Evolutionary conservation across 2,329 filamentous ascomycete genomes (phyloP).

Genomic region (Penicillium sclerotigenum): DNA sequence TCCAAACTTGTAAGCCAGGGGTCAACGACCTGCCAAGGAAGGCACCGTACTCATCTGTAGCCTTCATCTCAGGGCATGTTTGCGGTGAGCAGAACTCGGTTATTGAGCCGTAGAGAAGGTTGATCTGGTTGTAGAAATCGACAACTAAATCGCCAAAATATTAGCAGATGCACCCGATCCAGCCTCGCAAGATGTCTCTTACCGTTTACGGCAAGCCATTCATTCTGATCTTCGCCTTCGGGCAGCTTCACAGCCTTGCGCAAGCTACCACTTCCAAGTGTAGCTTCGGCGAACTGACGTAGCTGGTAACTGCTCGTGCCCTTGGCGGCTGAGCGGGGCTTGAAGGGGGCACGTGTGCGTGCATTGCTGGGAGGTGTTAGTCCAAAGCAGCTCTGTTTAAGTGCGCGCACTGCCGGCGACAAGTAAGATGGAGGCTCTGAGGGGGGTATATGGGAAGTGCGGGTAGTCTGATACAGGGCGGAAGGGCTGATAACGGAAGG

Average conservation of each 20-base stretch:
- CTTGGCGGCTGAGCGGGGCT: conserved; percentile 77
- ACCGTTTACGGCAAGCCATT: conserved; percentile 98
- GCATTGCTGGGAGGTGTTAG: conserved; percentile 65
- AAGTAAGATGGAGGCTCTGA: conserved; percentile 36
- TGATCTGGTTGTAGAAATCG: conserved; percentile 99
- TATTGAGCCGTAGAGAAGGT: conserved; percentile 95
- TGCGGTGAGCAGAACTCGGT: conserved; percentile 98
- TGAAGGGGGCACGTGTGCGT: conserved; percentile 85
- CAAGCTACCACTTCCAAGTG: conserved; percentile 87
- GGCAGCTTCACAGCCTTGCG: conserved; percentile 95
- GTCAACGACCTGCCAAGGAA: not conserved
- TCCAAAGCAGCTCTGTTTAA: conserved; percentile 40
- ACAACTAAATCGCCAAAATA: conserved; percentile 65
- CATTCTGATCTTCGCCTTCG: conserved; percentile 94
- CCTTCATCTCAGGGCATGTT: conserved; percentile 98
- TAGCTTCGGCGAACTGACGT: conserved; percentile 96
- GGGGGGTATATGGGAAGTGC: conserved; percentile 29
- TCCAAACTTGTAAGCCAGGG: conserved; percentile 13
- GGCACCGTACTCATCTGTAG: conserved; percentile 82
- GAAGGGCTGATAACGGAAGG: conserved; percentile 26
- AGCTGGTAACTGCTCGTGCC: conserved; percentile 90
- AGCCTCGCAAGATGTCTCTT: conserved; percentile 31
- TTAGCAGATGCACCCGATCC: conserved; percentile 22
- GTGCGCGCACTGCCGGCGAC: conserved; percentile 34
- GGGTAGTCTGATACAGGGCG: conserved; percentile 32